A percentile compares a stretch with the other conserved stretches of the same genome.
These are phyloP conservation scores for Gynochthodes officinalis DNA, from an alignment of 257 asterid species.

Conservation along the genomic window DNA sequence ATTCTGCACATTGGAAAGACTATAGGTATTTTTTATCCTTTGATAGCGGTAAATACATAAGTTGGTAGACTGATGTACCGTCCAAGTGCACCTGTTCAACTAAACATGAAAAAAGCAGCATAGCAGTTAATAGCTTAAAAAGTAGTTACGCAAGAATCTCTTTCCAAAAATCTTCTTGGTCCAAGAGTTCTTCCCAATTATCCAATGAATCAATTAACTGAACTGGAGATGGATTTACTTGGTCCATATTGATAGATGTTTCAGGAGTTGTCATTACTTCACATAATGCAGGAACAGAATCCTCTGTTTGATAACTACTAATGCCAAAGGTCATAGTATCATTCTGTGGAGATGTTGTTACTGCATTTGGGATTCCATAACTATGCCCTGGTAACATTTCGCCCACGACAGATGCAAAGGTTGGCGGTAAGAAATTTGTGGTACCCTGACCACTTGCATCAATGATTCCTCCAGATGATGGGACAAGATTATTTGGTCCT, in stretches of 20 bases:
- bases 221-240: not conserved
- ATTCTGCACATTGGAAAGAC: not conserved
- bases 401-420: not conserved
- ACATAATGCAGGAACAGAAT: not conserved
- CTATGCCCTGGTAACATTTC: not conserved
- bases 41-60: too few species aligned
- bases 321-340: not conserved
- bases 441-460: not conserved
- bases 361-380: not conserved
- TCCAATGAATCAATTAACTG: conserved; percentile 7
- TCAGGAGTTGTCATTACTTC: not conserved
- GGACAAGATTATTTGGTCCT: not conserved
- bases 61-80: not conserved
- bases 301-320: not conserved
- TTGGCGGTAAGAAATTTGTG: not conserved
- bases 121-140: not conserved
- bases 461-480: not conserved
- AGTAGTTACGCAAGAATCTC: conserved; percentile 7
- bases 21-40: not conserved
- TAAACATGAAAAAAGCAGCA: not conserved
- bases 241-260: not conserved
- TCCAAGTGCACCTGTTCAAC: not conserved
- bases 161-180: conserved; percentile 6
- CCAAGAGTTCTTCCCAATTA: conserved; percentile 3
- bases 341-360: not conserved